Conservation (phyloP, 768 basidiomycete species). For the Amanita jacksonii region DNA sequence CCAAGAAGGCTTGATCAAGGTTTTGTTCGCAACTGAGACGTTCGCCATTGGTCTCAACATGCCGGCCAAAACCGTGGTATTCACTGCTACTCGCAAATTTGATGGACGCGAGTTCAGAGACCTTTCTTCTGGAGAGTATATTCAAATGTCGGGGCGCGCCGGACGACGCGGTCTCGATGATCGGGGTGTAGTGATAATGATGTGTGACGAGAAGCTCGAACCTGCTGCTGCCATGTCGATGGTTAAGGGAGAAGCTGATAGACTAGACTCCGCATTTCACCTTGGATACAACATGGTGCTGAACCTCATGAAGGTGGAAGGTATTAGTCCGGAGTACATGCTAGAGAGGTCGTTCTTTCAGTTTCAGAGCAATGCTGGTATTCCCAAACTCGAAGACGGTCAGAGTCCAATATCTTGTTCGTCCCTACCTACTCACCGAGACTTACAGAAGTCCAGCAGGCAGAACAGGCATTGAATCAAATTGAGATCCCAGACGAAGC, state of each 20-base stretch:
- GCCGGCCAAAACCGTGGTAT: constrained; percentile 99
- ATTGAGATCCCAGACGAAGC: constrained; percentile 80
- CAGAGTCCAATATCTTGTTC: constrained; percentile 18
- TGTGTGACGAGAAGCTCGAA: constrained; percentile 98
- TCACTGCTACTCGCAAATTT: constrained; percentile 91
- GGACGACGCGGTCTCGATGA: constrained; percentile 96
- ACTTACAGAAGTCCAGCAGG: constrained; percentile 56
- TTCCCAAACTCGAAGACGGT: constrained; percentile 82
- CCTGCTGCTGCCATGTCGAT: constrained; percentile 86
- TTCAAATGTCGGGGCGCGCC: constrained; percentile 98
- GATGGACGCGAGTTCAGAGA: constrained; percentile 93
- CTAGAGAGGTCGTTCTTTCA: constrained; percentile 96
- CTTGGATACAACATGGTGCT: constrained; percentile 99
- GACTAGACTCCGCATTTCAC: constrained; percentile 96
- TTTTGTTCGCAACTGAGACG: constrained; percentile 96
- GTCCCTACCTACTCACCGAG: background rate
- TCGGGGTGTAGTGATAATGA: constrained; percentile 99
- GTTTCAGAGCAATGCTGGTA: constrained; percentile 91
- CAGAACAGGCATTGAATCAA: constrained; percentile 54
- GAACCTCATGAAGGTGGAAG: constrained; percentile 97
- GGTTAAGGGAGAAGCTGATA: constrained; percentile 97
- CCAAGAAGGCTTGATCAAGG: constrained; percentile 96
- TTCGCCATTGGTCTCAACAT: constrained; percentile 98
- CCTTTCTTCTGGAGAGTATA: constrained; percentile 92
- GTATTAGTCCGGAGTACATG: constrained; percentile 97